These are phyloP conservation scores for Zygosaccharomyces rouxii DNA, from an alignment of 805 yeast genomes.

Conservation along the genomic window DNA sequence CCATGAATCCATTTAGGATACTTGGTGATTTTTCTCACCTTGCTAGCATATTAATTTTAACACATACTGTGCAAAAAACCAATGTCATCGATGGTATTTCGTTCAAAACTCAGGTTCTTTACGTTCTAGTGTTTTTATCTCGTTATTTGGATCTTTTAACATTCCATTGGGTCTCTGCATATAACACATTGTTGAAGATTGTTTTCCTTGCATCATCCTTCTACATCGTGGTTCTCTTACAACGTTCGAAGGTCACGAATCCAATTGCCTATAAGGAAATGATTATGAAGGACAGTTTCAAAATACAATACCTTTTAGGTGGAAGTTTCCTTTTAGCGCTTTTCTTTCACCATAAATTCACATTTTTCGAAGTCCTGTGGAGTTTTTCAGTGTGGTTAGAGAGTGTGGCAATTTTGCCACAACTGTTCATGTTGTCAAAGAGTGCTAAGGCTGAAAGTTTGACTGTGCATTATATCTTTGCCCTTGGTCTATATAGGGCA, in stretches of 20 bases:
- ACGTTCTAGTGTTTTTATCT: conserved; percentile 65
- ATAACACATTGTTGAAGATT: conserved; percentile 77
- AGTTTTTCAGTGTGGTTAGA: conserved; percentile 90
- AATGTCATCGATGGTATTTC: conserved; percentile 79
- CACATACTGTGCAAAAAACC: conserved; percentile 62
- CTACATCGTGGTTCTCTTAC: conserved; percentile 72
- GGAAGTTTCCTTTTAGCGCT: conserved; percentile 57
- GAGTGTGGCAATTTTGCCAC: conserved; percentile 87
- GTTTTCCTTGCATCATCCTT: conserved; percentile 71
- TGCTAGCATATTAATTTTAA: conserved; percentile 68
- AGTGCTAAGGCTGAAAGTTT: conserved; percentile 84
- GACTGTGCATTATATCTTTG: conserved; percentile 90
- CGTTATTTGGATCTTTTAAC: conserved; percentile 61
- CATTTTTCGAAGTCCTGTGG: conserved; percentile 69
- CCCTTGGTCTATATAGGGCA: conserved; percentile 85
- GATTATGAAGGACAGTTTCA: conserved; percentile 69
- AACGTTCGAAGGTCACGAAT: conserved; percentile 41
- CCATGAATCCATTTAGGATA: conserved; percentile 15
- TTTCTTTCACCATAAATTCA: conserved; percentile 62
- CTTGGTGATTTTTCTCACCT: conserved; percentile 73
- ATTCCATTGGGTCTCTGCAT: conserved; percentile 54
- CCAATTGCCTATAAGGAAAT: conserved; percentile 48
- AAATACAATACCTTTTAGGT: conserved; percentile 61
- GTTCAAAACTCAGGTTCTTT: conserved; percentile 78
- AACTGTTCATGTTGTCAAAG: conserved; percentile 81